Percentiles rank a stretch among this genome's conserved stretches.
Evolutionary conservation across 2,329 filamentous ascomycete genomes (phyloP).

Genomic region (Colletotrichum tropicicola): DNA sequence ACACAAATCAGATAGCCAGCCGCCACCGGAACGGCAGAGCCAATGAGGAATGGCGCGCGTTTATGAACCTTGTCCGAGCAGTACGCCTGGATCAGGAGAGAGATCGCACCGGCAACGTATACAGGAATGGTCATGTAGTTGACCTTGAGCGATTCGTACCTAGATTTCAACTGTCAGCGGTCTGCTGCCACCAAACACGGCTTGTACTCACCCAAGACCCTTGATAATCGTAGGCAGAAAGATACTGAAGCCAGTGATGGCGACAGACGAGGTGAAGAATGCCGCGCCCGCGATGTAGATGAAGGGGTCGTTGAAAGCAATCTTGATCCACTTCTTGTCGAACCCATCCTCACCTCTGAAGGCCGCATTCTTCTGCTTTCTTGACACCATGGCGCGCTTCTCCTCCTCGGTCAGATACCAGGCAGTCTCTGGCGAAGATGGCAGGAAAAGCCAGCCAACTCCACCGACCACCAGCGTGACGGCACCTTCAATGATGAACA

Average conservation of each 20-base stretch:
- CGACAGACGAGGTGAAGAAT: conserved; percentile 42
- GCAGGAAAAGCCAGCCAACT: conserved; percentile 49
- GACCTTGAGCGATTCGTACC: conserved; percentile 25
- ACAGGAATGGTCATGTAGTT: conserved; percentile 34
- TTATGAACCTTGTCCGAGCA: conserved; percentile 41
- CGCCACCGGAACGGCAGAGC: conserved; percentile 38
- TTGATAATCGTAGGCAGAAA: conserved; percentile 34
- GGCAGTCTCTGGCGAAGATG: conserved; percentile 53
- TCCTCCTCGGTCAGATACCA: conserved; percentile 54
- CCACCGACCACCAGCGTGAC: conserved; percentile 41
- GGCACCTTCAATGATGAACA: conserved; percentile 56
- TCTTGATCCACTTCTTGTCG: conserved; percentile 35
- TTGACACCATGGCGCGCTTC: conserved; percentile 38
- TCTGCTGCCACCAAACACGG: background rate
- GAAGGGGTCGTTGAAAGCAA: conserved; percentile 39
- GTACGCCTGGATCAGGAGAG: conserved; percentile 16
- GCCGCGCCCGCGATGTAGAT: conserved; percentile 36
- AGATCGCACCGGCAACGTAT: conserved; percentile 29
- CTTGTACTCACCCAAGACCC: conserved; percentile 12
- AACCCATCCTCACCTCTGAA: conserved; percentile 40
- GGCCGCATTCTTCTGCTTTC: conserved; percentile 36
- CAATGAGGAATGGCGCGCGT: conserved; percentile 40
- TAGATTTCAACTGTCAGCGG: background rate
- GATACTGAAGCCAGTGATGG: conserved; percentile 39
- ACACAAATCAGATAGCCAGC: conserved; percentile 44